Conservation (phyloP, 768 basidiomycete genomes). For the Mycena rebaudengoi region DNA sequence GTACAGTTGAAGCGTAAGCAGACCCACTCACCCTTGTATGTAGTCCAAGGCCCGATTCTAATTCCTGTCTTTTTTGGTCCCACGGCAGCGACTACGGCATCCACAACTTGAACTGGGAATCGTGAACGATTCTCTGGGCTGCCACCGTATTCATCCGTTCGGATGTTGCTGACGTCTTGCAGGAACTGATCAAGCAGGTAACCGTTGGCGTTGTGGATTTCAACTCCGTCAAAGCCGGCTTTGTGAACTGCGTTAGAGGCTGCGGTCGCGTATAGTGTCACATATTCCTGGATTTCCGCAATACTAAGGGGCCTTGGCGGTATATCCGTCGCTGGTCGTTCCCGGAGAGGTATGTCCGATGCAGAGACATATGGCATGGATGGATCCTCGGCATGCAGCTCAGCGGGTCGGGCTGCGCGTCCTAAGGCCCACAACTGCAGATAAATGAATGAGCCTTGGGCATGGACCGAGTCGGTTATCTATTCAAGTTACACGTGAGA, state of each 20-base stretch:
- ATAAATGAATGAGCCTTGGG: constrained; percentile 55
- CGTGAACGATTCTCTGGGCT: constrained; percentile 64
- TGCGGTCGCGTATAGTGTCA: constrained; percentile 56
- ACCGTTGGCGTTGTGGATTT: constrained; percentile 54
- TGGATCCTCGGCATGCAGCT: constrained; percentile 47
- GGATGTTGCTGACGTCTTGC: constrained; percentile 61
- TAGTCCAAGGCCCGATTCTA: constrained; percentile 65
- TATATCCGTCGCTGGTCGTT: background rate
- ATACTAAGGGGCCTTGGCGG: constrained; percentile 53
- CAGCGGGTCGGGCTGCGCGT: constrained; percentile 42
- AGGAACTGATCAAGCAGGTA: constrained; percentile 70
- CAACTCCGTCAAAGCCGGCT: constrained; percentile 76
- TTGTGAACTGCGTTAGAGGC: constrained; percentile 39
- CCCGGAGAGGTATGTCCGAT: constrained; percentile 38
- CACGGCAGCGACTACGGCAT: constrained; percentile 58
- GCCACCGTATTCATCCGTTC: constrained; percentile 76
- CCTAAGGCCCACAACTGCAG: constrained; percentile 69
- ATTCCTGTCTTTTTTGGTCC: constrained; percentile 63
- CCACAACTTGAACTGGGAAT: constrained; percentile 64
- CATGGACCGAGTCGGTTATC: constrained; percentile 68
- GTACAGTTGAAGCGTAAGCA: constrained; percentile 21
- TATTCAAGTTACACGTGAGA: constrained; percentile 23
- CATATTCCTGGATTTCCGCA: constrained; percentile 59
- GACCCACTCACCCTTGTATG: constrained; percentile 44
- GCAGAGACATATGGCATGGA: constrained; percentile 44